Percentiles rank a stretch among this genome's conserved stretches.
Evolutionary conservation across 495 filamentous ascomycete genomes (phyloP).

Genomic region (Penicillium egyptiacum): DNA sequence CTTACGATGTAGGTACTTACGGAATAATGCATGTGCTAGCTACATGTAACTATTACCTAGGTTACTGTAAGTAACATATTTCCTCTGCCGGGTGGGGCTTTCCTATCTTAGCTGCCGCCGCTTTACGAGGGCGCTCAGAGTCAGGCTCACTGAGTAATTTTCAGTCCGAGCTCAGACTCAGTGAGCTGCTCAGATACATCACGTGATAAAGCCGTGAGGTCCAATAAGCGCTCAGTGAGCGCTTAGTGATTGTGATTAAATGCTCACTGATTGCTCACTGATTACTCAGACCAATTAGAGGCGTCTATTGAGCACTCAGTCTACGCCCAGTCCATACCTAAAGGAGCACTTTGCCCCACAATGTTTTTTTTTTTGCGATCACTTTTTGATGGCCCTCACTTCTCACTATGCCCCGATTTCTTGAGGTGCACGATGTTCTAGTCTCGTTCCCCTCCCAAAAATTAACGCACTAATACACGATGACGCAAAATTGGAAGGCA

Average conservation of each 20-base stretch:
- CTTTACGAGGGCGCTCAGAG: conserved; percentile 33
- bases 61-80: not conserved
- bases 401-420: conserved; percentile 1
- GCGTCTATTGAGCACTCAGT: too few relatives aligned
- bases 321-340: too few relatives aligned
- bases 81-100: conserved; percentile 23
- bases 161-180: conserved; percentile 16
- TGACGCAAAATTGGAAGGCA: conserved; percentile 4
- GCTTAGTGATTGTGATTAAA: too few relatives aligned
- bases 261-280: too few relatives aligned
- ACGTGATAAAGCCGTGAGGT: too few relatives aligned
- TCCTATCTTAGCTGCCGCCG: conserved; percentile 25
- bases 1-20: not conserved
- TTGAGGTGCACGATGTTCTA: conserved; percentile 1
- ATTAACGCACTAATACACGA: not conserved
- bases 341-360: too few relatives aligned
- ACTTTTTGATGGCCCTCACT: not conserved
- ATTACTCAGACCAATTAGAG: too few relatives aligned
- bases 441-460: not conserved
- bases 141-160: conserved; percentile 29
- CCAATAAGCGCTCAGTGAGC: too few relatives aligned
- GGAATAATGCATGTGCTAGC: not conserved
- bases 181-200: not conserved
- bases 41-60: not conserved
- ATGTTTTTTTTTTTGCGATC: too few relatives aligned